Conservation (phyloP, 768 basidiomycete genomes). For the button mushroom (Agaricus bisporus) region DNA sequence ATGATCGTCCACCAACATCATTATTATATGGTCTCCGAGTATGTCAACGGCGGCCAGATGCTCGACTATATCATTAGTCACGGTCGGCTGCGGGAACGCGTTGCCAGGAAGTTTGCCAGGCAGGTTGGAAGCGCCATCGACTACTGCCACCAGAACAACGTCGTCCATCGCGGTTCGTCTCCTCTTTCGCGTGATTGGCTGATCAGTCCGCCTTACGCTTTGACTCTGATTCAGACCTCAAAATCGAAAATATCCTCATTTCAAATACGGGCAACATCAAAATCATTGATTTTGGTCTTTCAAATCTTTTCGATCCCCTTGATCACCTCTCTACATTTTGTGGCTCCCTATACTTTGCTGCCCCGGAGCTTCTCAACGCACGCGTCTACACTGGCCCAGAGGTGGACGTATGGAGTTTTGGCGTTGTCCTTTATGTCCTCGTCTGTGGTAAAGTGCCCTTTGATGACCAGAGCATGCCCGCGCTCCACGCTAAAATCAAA, state of each 20-base stretch:
- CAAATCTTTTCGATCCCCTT: slow-evolving; percentile 86
- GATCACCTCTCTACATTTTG: slow-evolving; percentile 91
- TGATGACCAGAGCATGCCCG: slow-evolving; percentile 99
- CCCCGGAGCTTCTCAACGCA: slow-evolving; percentile 94
- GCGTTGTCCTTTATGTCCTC: slow-evolving; percentile 94
- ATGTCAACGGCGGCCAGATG: slow-evolving; percentile 99
- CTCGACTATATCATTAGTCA: slow-evolving; percentile 99
- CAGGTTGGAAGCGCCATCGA: slow-evolving; percentile 96
- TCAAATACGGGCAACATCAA: slow-evolving; percentile 99
- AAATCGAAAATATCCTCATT: slow-evolving; percentile 99
- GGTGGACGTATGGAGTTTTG: slow-evolving; percentile 99
- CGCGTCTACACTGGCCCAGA: slow-evolving; percentile 96
- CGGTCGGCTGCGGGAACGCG: slow-evolving; percentile 89
- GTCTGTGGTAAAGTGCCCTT: slow-evolving; percentile 99
- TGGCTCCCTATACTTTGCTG: slow-evolving; percentile 96
- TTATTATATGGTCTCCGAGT: slow-evolving; percentile 99
- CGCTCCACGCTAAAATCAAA: slow-evolving; percentile 98
- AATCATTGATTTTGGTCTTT: slow-evolving; percentile 98
- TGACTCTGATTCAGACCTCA: slow-evolving; percentile 56
- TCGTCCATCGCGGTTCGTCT: slow-evolving; percentile 82
- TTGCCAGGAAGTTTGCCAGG: slow-evolving; percentile 94
- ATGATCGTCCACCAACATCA: slow-evolving; percentile 97
- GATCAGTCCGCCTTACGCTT: slow-evolving; percentile 9
- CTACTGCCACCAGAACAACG: slow-evolving; percentile 96
- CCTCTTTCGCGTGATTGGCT: background rate